Evolutionary conservation across 148 eudicot species (phyloP), one percentile per base, ranked within the genome.

Genomic region (Camellia granthamiana): DNA sequence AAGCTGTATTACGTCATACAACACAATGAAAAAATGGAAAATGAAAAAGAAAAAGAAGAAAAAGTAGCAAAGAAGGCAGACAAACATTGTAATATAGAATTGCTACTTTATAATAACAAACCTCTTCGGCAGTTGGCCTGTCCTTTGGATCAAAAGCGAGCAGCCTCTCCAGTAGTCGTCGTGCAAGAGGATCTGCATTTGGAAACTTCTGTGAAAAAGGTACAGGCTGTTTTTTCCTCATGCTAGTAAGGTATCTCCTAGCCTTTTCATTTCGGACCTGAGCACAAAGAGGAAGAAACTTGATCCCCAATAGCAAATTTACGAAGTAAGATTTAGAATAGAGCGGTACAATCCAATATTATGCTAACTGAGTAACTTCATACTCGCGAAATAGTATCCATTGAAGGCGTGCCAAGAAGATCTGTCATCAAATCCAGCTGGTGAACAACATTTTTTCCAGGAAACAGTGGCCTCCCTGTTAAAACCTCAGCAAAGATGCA

Each of bases 91-190:
- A 63, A 9, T 19, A 64, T 13, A 52, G 69, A 74, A 43, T 5
- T 66, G 14, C 4, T 10, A 63, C 43, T 47, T 6, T 14, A 55
- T 66, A 2, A 55, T 66, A 2, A 62, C 84, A 78, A 79, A 91
- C 94, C 94, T 91, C 86, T 82, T 91, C 90, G 66, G 94, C 94
- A 74, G 90, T 89, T 73, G 94, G 92, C 67, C 94, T 83, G 77
- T 91, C 88, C 76, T 89, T 91, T 41, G 94, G 94, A 81, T 91
- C 92, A 80, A 91, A 91, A 71, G 94, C 89, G 77, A 91, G 88
- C 59, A 91, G 80, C 84, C 86, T 89, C 61, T 89, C 89, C 75
- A 91, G 77, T 21, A 91, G 84, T 11, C 86, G 81, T n/a, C 87
- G 80, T 64, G 94, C 94, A 62, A 86, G 80, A 13, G 94, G 94